phyloP scores from a whole-genome alignment of 106 monocot species.

The Dioscorea dumetorum region DNA sequence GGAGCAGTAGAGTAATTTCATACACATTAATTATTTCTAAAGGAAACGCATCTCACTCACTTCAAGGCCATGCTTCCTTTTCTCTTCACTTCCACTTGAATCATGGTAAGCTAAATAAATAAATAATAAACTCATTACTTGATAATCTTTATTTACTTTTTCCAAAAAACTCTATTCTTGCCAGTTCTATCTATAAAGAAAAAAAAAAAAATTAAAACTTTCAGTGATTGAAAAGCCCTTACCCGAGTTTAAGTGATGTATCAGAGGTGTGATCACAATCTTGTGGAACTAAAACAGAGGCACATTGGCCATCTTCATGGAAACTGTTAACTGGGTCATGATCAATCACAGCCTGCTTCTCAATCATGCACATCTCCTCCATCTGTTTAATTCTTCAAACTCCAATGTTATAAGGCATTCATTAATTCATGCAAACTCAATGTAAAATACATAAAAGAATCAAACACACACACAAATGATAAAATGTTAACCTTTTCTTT shows the following conservation, averaged over 20 bases:
- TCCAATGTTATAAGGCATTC: background rate
- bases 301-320: slow-evolving; percentile 43
- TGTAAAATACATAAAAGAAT: background rate
- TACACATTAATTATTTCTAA: no score
- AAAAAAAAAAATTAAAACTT: background rate
- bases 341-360: slow-evolving; percentile 16
- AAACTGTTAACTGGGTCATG: slow-evolving; percentile 26
- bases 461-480: background rate
- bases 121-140: no score
- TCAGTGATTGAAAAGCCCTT: background rate
- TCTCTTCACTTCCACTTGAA: no score
- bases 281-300: slow-evolving; percentile 45
- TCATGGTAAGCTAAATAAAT: no score
- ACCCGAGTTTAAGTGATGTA: slow-evolving; percentile 57
- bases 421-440: background rate
- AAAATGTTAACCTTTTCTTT: slow-evolving; percentile 39
- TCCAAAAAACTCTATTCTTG: background rate
- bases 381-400: slow-evolving; percentile 21
- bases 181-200: background rate
- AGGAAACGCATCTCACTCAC: no score
- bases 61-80: no score
- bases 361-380: slow-evolving; percentile 21
- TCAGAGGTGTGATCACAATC: slow-evolving; percentile 53
- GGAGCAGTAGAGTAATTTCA: no score
- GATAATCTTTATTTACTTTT: no score